Conservation (phyloP, 2,329 filamentous ascomycete genomes). For the Colletotrichum godetiae region DNA sequence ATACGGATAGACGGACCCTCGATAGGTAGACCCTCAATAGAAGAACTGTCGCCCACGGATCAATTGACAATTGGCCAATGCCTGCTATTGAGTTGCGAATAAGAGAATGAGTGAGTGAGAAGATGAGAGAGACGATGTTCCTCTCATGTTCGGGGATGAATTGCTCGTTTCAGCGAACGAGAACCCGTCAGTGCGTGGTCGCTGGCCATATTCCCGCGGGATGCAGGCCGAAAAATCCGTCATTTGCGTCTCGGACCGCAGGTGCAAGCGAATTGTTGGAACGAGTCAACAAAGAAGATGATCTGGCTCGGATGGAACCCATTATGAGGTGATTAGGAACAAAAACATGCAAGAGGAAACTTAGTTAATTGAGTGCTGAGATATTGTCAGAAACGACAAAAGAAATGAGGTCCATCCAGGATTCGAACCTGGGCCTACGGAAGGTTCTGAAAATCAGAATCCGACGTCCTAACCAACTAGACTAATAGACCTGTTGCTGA, state of each 20-base stretch:
- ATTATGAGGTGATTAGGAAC: background rate
- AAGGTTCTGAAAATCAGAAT: conserved; percentile 30
- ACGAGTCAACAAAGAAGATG: background rate
- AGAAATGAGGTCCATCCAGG: conserved; percentile 32
- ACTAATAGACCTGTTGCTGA: conserved; percentile 26
- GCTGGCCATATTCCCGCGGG: background rate
- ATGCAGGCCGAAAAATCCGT: background rate
- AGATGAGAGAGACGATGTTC: background rate
- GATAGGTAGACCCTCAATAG: background rate
- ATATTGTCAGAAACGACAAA: background rate
- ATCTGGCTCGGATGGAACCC: background rate
- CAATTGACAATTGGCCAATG: background rate
- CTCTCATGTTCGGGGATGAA: conserved; percentile 34
- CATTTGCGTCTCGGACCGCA: conserved; percentile 7
- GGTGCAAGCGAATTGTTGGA: background rate
- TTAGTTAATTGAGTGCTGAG: too few relatives aligned
- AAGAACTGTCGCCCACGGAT: background rate
- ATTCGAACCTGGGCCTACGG: conserved; percentile 36
- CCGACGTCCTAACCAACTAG: conserved; percentile 37
- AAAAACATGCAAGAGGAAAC: background rate
- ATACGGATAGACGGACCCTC: conserved; percentile 61
- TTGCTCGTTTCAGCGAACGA: conserved; percentile 10
- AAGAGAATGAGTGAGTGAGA: background rate
- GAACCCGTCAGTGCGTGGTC: conserved; percentile 14
- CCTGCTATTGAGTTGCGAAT: background rate